Conservation (phyloP, 179 eudicot genomes). For the Beta lomatogona region DNA sequence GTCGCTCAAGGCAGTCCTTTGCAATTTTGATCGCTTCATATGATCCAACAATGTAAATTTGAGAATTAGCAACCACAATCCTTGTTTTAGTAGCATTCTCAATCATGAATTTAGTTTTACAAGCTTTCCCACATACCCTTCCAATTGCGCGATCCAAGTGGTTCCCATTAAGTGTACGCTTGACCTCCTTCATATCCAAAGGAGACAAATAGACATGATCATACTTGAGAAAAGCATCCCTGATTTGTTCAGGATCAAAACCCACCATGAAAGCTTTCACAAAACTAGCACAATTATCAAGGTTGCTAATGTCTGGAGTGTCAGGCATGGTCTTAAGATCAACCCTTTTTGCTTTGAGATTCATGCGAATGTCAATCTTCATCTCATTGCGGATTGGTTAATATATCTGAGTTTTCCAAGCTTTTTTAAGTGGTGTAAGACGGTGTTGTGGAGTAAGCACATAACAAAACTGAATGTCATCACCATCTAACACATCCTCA, state of each 20-base stretch:
- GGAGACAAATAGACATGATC: constrained; percentile 51
- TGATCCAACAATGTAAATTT: too few relatives aligned
- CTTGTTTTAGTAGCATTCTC: constrained; percentile 67
- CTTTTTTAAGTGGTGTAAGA: constrained; percentile 46
- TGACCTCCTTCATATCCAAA: constrained; percentile 57
- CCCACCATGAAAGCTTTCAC: constrained; percentile 67
- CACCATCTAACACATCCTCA: constrained; percentile 49
- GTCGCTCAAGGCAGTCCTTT: neutral
- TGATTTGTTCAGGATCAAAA: constrained; percentile 48
- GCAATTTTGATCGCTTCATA: neutral
- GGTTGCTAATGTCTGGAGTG: constrained; percentile 61
- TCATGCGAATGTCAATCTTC: constrained; percentile 68
- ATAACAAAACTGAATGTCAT: constrained; percentile 41
- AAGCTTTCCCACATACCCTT: constrained; percentile 53
- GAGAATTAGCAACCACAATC: constrained; percentile 31
- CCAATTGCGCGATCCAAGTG: constrained; percentile 49
- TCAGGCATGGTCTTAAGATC: constrained; percentile 53
- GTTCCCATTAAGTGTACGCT: constrained; percentile 49
- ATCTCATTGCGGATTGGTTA: constrained; percentile 51
- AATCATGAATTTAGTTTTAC: constrained; percentile 59
- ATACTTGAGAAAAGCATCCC: constrained; percentile 44
- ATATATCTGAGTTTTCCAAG: constrained; percentile 51
- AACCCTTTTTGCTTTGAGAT: constrained; percentile 46
- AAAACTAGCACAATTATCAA: constrained; percentile 54
- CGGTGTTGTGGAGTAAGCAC: constrained; percentile 54